Evolutionary conservation across 2,329 filamentous ascomycete species (phyloP), one percentile per base, ranked within the genome.

Genomic region (Myrmaecium sp.): DNA sequence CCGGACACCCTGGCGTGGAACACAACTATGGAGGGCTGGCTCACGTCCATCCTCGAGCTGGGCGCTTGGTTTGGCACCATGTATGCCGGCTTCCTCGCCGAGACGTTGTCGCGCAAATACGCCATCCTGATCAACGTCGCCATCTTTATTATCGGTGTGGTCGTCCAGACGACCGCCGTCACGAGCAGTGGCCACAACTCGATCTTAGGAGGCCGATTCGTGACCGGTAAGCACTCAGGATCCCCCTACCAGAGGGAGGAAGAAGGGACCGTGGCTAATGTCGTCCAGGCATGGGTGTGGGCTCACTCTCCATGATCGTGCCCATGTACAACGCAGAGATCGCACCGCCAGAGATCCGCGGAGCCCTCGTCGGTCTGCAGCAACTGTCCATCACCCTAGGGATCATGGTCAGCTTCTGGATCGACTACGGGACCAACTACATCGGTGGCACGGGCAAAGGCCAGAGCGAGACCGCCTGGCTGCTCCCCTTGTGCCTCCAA

Each of bases 11-110:
- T 47, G 3, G 32, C 35, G 30, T 44, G 45, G 24, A 41, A 54
- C 17, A 28, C 44, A 8, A 57, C 52, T 3, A 52, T 55, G 30
- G 52, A 59, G 31, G 58, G 58, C 17, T 60, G 57, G 58, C 44
- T 62, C 12, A 57, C 56, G 1, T 60, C 75, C 2, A 80, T 81
- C 35, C 66, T 83, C 14, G 75, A 82, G 43, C 64, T 83, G 2
- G 77, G 77, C 27, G 77, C 76, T 22, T 83, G 76, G 76, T 43
- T 80, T n/a, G 78, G 78, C 19, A 68, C 73, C 0, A 49, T 84
- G 3, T 58, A 75, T 21, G 76, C 69, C 3, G 73, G 76, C 1
- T 75, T 75, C 40, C 47, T 82, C n/a, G 76, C 76, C 11, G 77
- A 83, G 42, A 57, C 63, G 3, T 46, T 73, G 26, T 76, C 71